These are phyloP conservation scores for Echinosophora koreensis DNA, from an alignment of 306 rosid species.

Conservation along the genomic window DNA sequence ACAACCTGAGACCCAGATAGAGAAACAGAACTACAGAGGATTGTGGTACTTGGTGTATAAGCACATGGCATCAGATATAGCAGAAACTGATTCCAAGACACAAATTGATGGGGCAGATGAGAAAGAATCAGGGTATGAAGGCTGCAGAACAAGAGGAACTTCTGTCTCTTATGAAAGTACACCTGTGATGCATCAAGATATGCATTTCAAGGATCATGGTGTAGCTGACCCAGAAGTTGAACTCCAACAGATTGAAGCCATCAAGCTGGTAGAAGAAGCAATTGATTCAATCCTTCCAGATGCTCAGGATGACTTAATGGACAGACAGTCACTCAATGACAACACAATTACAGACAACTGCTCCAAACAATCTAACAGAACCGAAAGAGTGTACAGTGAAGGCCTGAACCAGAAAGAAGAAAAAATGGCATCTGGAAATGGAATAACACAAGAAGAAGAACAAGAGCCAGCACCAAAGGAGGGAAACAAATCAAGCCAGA, in stretches of 20 bases:
- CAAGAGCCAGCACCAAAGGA: slow-evolving; percentile 42
- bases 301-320: slow-evolving; percentile 53
- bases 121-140: slow-evolving; percentile 39
- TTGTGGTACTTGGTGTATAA: slow-evolving; percentile 83
- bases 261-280: slow-evolving; percentile 90
- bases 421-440: slow-evolving; percentile 34
- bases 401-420: slow-evolving; percentile 45
- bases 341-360: slow-evolving; percentile 43
- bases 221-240: slow-evolving; percentile 54
- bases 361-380: slow-evolving; percentile 36
- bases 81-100: slow-evolving; percentile 54
- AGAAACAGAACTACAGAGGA: slow-evolving; percentile 59
- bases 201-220: slow-evolving; percentile 32
- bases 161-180: slow-evolving; percentile 41
- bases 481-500: slow-evolving; percentile 54
- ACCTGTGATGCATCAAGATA: slow-evolving; percentile 39
- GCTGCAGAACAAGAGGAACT: slow-evolving; percentile 27
- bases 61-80: slow-evolving; percentile 78
- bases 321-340: slow-evolving; percentile 41
- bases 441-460: slow-evolving; percentile 37
- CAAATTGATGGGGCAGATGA: slow-evolving; percentile 45
- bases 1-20: slow-evolving; percentile 49
- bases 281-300: slow-evolving; percentile 88
- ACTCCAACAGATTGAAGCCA: slow-evolving; percentile 74
- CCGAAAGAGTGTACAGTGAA: slow-evolving; percentile 27